phyloP scores from a whole-genome alignment of 768 basidiomycete genomes.

The Naganishia randhawae region DNA sequence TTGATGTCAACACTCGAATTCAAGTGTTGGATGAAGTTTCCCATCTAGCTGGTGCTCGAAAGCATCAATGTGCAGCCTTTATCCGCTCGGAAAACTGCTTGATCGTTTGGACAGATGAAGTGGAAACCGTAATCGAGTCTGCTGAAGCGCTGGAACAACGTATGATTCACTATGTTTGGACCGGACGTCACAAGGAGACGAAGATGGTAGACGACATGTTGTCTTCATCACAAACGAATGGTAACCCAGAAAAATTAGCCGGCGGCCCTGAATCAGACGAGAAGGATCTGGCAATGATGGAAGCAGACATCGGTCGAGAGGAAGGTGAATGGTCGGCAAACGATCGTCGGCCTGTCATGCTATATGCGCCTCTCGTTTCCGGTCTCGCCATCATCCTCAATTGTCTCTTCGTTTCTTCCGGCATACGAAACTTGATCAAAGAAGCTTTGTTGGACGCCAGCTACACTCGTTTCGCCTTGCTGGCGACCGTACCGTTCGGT shows the following conservation, averaged over 20 bases:
- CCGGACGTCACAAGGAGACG: constrained; percentile 47
- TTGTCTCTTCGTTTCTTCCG: constrained; percentile 33
- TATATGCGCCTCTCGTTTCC: constrained; percentile 45
- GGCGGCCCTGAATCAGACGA: neutral
- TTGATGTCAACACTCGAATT: constrained; percentile 77
- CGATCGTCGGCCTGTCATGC: constrained; percentile 36
- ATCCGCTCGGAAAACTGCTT: constrained; percentile 81
- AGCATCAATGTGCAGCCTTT: constrained; percentile 86
- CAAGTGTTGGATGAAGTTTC: constrained; percentile 77
- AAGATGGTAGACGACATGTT: constrained; percentile 21
- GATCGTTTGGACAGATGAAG: constrained; percentile 76
- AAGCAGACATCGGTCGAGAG: neutral
- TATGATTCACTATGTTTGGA: constrained; percentile 78
- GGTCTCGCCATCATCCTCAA: constrained; percentile 43
- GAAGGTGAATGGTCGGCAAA: constrained; percentile 1
- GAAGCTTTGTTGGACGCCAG: constrained; percentile 67
- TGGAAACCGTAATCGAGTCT: constrained; percentile 67
- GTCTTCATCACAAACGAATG: neutral
- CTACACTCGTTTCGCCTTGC: constrained; percentile 64
- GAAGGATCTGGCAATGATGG: neutral
- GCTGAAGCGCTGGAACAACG: constrained; percentile 61
- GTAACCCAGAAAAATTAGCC: neutral
- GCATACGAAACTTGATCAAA: constrained; percentile 55
- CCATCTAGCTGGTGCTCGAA: constrained; percentile 71
- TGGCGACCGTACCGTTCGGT: constrained; percentile 62